These are phyloP conservation scores for Parasitella parasitica DNA, from an alignment of 371 early-diverging fungal species.

Conservation along the genomic window DNA sequence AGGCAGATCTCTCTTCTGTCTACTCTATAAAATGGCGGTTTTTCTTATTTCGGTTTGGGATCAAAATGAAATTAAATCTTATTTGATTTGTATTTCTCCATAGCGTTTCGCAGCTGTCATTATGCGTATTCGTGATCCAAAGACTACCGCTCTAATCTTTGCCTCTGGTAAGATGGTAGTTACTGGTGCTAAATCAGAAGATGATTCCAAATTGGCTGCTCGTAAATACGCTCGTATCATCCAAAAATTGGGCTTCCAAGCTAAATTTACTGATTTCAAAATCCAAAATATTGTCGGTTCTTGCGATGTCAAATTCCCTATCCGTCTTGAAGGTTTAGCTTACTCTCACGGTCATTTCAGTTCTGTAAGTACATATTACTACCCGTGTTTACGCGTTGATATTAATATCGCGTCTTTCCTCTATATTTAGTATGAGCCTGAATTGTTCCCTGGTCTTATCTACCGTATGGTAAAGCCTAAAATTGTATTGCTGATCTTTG, in stretches of 20 bases:
- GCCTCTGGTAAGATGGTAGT: conserved; percentile 99
- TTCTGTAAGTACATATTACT: conserved; percentile 71
- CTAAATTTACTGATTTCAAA: conserved; percentile 99
- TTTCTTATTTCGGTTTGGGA: conserved; percentile 3
- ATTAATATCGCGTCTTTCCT: neutral
- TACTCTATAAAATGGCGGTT: neutral
- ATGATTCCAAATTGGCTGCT: conserved; percentile 95
- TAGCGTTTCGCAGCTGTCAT: conserved; percentile 99
- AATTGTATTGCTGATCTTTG: conserved; percentile 99
- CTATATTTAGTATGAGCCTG: conserved; percentile 94
- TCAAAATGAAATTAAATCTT: neutral
- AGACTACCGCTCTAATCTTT: conserved; percentile 99
- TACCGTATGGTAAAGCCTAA: conserved; percentile 99
- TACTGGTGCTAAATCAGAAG: conserved; percentile 96
- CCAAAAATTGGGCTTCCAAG: conserved; percentile 98
- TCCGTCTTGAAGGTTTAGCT: conserved; percentile 98
- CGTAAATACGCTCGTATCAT: conserved; percentile 99
- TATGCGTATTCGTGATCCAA: conserved; percentile 99
- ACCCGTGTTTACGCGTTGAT: neutral
- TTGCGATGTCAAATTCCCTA: conserved; percentile 99
- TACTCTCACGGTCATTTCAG: conserved; percentile 98
- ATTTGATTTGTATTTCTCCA: neutral
- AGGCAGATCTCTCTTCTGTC: conserved; percentile 2
- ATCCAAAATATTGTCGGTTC: conserved; percentile 99
- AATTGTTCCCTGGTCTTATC: conserved; percentile 99